Conservation (phyloP, 2,329 filamentous ascomycete species). For the Botrytis fabae region DNA sequence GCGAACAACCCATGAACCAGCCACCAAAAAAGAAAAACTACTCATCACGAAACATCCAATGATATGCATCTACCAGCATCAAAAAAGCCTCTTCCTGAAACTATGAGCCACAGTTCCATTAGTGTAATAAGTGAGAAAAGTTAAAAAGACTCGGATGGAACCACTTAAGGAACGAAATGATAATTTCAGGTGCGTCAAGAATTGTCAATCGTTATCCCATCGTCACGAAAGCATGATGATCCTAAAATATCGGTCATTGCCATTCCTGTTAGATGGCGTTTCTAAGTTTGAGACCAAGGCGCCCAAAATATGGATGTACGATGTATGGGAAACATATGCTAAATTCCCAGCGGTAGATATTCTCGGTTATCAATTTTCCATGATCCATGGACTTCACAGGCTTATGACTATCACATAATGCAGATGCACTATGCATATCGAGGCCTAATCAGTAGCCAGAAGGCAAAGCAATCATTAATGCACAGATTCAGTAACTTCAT, state of each 20-base stretch:
- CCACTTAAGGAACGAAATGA: constrained; percentile 7
- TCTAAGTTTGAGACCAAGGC: constrained; percentile 21
- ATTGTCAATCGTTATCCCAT: constrained; percentile 18
- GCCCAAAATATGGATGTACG: constrained; percentile 3
- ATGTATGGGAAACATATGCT: neutral
- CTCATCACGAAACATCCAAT: constrained; percentile 19
- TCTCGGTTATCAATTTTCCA: constrained; percentile 1
- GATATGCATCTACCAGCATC: neutral
- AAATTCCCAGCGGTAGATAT: constrained; percentile 2
- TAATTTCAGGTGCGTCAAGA: constrained; percentile 16
- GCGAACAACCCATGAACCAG: constrained; percentile 13
- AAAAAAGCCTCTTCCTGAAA: constrained; percentile 16
- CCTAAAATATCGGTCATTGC: neutral
- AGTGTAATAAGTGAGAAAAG: neutral
- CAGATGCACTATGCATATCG: constrained; percentile 12
- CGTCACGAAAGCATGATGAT: constrained; percentile 19
- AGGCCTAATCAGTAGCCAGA: constrained; percentile 19
- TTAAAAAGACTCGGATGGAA: constrained; percentile 1
- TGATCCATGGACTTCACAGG: neutral
- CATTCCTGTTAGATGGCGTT: constrained; percentile 3
- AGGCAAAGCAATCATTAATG: constrained; percentile 17
- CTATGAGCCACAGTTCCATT: constrained; percentile 21
- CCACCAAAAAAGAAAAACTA: neutral
- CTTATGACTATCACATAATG: constrained; percentile 9
- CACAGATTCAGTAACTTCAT: constrained; percentile 1